Evolutionary conservation across 345 rosid species (phyloP).

Genomic region (Geranium rotundifolium): DNA sequence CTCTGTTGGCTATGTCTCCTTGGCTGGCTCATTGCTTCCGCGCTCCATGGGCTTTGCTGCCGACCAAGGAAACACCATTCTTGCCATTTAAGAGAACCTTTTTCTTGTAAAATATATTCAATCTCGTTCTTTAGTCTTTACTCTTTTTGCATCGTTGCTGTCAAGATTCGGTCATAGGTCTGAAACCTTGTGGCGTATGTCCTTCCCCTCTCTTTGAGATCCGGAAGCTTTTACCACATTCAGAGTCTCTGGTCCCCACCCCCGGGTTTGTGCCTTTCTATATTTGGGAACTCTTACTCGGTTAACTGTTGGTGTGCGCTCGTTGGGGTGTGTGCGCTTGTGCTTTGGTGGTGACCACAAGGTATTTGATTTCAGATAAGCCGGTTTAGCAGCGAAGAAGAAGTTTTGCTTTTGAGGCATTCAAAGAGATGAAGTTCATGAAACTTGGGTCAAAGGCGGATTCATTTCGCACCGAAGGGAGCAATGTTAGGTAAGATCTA

Average conservation of each 20-base stretch:
- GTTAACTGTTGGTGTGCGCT: conserved; percentile 21
- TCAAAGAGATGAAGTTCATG: conserved; percentile 72
- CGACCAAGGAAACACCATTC: conserved; percentile 39
- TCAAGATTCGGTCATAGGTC: conserved; percentile 37
- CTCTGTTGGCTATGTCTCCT: conserved; percentile 49
- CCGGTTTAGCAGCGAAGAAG: conserved; percentile 14
- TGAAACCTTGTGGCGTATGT: conserved; percentile 20
- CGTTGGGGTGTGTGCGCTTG: conserved; percentile 15
- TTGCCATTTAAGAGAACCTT: conserved; percentile 42
- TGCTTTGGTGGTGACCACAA: conserved; percentile 10
- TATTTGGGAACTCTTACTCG: conserved; percentile 23
- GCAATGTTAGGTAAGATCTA: conserved; percentile 25
- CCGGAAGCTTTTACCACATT: conserved; percentile 27
- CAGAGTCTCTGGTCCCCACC: conserved; percentile 57
- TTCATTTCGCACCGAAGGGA: conserved; percentile 43
- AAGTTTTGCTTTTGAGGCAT: conserved; percentile 7
- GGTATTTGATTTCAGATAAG: conserved; percentile 16
- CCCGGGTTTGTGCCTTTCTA: conserved; percentile 28
- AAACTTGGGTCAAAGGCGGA: conserved; percentile 85
- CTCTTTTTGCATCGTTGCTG: conserved; percentile 37
- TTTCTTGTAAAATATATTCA: neutral
- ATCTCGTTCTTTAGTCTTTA: conserved; percentile 2
- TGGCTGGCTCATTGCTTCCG: conserved; percentile 33
- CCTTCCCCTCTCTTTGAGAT: conserved; percentile 27
- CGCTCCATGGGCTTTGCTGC: conserved; percentile 58